These are phyloP conservation scores for Penstemon davidsonii DNA, from an alignment of 257 asterid genomes.

Conservation along the genomic window DNA sequence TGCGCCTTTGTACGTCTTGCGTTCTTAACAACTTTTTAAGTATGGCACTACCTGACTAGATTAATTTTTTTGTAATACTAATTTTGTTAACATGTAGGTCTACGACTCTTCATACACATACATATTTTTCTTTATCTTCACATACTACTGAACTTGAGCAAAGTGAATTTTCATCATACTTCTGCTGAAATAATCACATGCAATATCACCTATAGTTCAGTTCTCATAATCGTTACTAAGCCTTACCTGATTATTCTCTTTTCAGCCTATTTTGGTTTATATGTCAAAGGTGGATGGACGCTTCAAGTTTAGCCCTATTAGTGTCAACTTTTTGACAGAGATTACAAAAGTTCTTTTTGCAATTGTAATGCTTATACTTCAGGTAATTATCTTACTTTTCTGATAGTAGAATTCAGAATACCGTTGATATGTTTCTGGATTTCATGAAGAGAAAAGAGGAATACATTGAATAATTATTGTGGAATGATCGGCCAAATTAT, in stretches of 20 bases:
- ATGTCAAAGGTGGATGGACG: slow-evolving; percentile 98
- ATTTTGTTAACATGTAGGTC: too few relatives aligned
- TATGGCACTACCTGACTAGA: too few relatives aligned
- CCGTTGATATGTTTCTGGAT: slow-evolving; percentile 3
- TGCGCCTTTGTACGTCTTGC: too few relatives aligned
- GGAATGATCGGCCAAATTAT: too few relatives aligned
- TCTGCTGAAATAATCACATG: slow-evolving; percentile 4
- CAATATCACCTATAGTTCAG: slow-evolving; percentile 10
- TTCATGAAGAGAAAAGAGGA: background rate
- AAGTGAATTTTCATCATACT: slow-evolving; percentile 3
- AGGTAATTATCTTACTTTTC: slow-evolving; percentile 53
- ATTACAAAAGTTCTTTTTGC: slow-evolving; percentile 83
- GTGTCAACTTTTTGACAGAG: slow-evolving; percentile 96
- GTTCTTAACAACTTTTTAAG: too few relatives aligned
- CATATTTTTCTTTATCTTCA: too few relatives aligned
- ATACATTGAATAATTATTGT: too few relatives aligned
- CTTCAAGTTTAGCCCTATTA: slow-evolving; percentile 90
- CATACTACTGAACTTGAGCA: too few relatives aligned
- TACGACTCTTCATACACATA: too few relatives aligned
- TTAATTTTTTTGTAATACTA: too few relatives aligned
- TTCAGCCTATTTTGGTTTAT: slow-evolving; percentile 86
- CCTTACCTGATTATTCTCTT: slow-evolving; percentile 25
- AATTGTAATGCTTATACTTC: slow-evolving; percentile 76
- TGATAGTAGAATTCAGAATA: slow-evolving; percentile 18
- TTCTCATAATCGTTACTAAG: slow-evolving; percentile 24